Conservation (phyloP, 805 yeast species). For the Sugiyamaella smithiae region DNA sequence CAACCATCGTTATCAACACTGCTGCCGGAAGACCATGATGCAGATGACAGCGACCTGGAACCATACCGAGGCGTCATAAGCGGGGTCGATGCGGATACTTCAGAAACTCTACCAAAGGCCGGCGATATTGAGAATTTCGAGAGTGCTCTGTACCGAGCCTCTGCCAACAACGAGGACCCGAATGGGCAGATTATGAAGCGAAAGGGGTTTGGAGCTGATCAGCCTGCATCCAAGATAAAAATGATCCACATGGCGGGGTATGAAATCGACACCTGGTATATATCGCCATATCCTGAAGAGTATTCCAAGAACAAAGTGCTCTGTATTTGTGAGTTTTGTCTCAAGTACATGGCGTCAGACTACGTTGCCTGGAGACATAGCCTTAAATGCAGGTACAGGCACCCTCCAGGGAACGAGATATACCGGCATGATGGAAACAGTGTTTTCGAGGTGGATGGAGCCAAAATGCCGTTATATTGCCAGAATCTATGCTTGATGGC, state of each 20-base stretch:
- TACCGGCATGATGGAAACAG: slow-evolving; percentile 70
- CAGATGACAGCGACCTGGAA: slow-evolving; percentile 25
- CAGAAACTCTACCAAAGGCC: slow-evolving; percentile 56
- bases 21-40: slow-evolving; percentile 6
- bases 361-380: slow-evolving; percentile 67
- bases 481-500: slow-evolving; percentile 89
- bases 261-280: slow-evolving; percentile 88
- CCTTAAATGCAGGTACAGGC: slow-evolving; percentile 63
- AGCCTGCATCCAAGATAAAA: slow-evolving; percentile 43
- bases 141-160: slow-evolving; percentile 16
- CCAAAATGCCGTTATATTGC: slow-evolving; percentile 76
- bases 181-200: background rate
- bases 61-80: slow-evolving; percentile 68
- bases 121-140: slow-evolving; percentile 52
- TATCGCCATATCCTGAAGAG: slow-evolving; percentile 90
- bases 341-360: slow-evolving; percentile 72
- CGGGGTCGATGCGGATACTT: slow-evolving; percentile 57
- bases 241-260: slow-evolving; percentile 67
- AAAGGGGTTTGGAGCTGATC: background rate
- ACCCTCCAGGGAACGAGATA: slow-evolving; percentile 91
- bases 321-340: slow-evolving; percentile 79
- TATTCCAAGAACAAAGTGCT: slow-evolving; percentile 60
- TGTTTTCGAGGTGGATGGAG: slow-evolving; percentile 90
- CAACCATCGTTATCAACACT: background rate
- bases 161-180: background rate